Percentiles rank a stretch among this genome's conserved stretches.
Evolutionary conservation across 495 filamentous ascomycete species (phyloP).

Genomic region (Cercophora newfieldiana): DNA sequence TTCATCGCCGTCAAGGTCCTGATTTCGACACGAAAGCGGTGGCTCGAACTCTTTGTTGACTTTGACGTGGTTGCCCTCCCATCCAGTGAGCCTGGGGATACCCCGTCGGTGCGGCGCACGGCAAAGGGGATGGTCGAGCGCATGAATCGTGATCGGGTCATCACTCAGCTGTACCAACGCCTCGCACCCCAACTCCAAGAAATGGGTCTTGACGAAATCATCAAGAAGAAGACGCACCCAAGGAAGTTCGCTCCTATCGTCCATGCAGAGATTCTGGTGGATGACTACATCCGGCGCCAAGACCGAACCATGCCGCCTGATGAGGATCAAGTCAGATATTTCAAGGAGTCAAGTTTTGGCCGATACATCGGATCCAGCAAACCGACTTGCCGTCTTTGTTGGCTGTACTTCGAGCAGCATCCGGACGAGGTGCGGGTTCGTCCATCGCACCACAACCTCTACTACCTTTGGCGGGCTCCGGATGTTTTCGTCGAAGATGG

Average conservation of each 20-base stretch:
- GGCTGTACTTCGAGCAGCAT: slow-evolving; percentile 34
- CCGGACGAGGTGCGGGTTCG: slow-evolving; percentile 26
- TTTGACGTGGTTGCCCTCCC: slow-evolving; percentile 4
- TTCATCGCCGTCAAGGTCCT: slow-evolving; percentile 14
- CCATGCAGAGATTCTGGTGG: slow-evolving; percentile 37
- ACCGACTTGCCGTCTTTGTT: slow-evolving; percentile 41
- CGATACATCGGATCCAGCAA: slow-evolving; percentile 43
- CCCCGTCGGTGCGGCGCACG: not conserved
- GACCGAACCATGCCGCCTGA: slow-evolving; percentile 1
- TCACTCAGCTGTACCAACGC: not conserved
- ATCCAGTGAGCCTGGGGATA: slow-evolving; percentile 6
- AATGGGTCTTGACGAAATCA: not conserved
- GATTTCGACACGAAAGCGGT: not conserved
- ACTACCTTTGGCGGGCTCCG: slow-evolving; percentile 37
- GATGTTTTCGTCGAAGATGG: slow-evolving; percentile 19
- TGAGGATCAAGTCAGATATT: slow-evolving; percentile 27
- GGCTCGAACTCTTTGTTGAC: slow-evolving; percentile 17
- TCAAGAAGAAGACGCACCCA: not conserved
- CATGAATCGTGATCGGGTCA: not conserved
- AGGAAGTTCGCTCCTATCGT: slow-evolving; percentile 26
- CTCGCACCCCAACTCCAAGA: not conserved
- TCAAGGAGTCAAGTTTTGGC: slow-evolving; percentile 26
- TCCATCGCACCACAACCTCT: slow-evolving; percentile 34
- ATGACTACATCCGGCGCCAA: slow-evolving; percentile 32
- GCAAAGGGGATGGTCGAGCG: slow-evolving; percentile 14